Evolutionary conservation across 768 basidiomycete species (phyloP), one percentile per base, ranked within the genome.

Genomic region (Ramaria rubella): DNA sequence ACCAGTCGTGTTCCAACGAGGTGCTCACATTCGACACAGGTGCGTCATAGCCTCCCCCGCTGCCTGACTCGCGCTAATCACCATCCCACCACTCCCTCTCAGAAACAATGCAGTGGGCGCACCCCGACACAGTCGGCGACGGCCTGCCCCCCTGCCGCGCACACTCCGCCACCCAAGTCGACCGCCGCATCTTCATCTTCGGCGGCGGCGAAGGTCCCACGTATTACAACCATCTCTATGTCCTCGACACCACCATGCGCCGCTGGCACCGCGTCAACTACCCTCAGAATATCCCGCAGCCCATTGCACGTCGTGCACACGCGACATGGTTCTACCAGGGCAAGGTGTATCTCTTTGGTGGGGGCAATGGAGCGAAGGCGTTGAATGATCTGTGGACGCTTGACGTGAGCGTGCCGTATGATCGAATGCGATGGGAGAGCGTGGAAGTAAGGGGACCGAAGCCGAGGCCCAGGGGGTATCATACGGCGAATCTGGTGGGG

Each of bases 81-180:
- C 14, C 17, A 12, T 8, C 33, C 21, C 19, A 11, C 26, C 29
- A 24, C 24, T 27, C 21, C 24, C 61, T 40, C 2, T 8, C 59
- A 91, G 90, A 94, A 68, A 91, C 88, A 23, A 87, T 94, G 81
- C 83, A 87, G 67, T 95, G 94, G 94, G 80, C 82, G 1, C 82
- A 85, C 59, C 85, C 90, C 0, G 82, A 87, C 17, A 84, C 83
- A 19, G 61, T 77, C 3, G 94, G 94, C n/a, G 86, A 90, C 2
- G 67, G 81, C 4, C 88, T 93, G 0, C 87, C 87, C 1, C 88
- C 89, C 0, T 87, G 87, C 48, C 81, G 94, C 23, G 94, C 92
- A 4, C 94, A 96, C 66, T 90, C 88, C 1, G 86, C 89, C 2
- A 94, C 91, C 0, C 77, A 89, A 7, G 85, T 90, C 51, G 88